Conservation (phyloP, 2,329 filamentous ascomycete genomes). For the Fusarium kyushuense region DNA sequence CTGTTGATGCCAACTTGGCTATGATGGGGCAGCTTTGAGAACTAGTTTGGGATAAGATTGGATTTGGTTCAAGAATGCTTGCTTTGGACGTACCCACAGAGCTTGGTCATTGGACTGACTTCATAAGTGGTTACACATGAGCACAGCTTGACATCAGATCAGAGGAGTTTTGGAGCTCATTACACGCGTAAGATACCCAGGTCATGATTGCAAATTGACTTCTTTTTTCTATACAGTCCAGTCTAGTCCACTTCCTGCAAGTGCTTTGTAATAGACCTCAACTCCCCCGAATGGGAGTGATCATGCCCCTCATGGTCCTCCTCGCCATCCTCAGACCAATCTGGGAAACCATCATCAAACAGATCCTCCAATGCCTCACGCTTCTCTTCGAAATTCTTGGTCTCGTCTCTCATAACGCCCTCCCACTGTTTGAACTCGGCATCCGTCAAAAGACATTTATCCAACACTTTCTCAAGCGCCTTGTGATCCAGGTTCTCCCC, state of each 20-base stretch:
- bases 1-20: constrained; percentile 38
- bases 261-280: constrained; percentile 42
- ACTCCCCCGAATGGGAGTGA: constrained; percentile 12
- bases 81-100: background rate
- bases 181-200: background rate
- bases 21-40: constrained; percentile 26
- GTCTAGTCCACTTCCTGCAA: constrained; percentile 41
- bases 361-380: constrained; percentile 60
- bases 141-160: background rate
- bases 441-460: constrained; percentile 72
- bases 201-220: background rate
- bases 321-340: constrained; percentile 63
- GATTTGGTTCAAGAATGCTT: background rate
- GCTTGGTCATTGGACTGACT: background rate
- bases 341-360: constrained; percentile 71
- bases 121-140: rapidly evolving
- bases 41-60: rapidly evolving
- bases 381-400: constrained; percentile 54
- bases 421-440: constrained; percentile 68
- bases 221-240: background rate
- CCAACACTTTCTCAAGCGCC: constrained; percentile 65
- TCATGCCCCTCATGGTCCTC: constrained; percentile 51
- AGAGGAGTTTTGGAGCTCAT: background rate
- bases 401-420: constrained; percentile 61
- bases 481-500: constrained; percentile 70